Evolutionary conservation across 2,329 filamentous ascomycete species (phyloP), one percentile per base, ranked within the genome.

Genomic region (Trichoderma atrobrunneum): DNA sequence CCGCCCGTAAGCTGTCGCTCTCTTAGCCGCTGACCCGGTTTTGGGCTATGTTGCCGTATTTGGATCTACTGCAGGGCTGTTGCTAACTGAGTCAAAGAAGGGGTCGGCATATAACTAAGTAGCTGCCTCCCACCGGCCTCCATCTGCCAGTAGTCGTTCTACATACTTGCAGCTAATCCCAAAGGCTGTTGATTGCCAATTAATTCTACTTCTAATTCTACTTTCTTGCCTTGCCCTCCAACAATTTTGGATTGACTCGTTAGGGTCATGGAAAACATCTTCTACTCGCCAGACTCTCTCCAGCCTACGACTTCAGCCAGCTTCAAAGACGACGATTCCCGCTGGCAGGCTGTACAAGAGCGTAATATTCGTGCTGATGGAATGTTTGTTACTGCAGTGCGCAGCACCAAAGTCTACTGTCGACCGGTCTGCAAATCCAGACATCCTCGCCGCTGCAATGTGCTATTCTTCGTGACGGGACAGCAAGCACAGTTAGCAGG

Each of bases 361-460:
- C 34, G 60, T 26, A 14, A 63, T 36, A n/a, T 63, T 26, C 36
- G 36, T 28, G 36, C 60, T 28, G 60, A 63, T 7, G 60, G 60
- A 4, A 12, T 43, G 8, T 63, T 63, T 21, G 60, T 63, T 18
- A 43, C 36, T 18, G 60, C 60, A 4, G 60, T 63, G 16, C 39
- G 36, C 16, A 63, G 60, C 60, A 63, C 60, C 10, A 63, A 63
- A 48, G 60, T 63, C 16, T 63, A 43, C 39, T 63, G 60, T 36
- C 60, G 60, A 21, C 60, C 60, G 16, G 60, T 63, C 18, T 63
- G 60, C 60, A 63, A 63, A 63, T 63, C 60, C 7, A 63, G 60
- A 16, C 60, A 63, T 3, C 60, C 60, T 28, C 60, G 60, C 34
- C 60, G 60, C 21, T 63, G 36, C 60, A 63, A 63, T 48, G 60